Conservation (phyloP, 1,284 basidiomycete genomes). For the Anthracocystis setariae region DNA sequence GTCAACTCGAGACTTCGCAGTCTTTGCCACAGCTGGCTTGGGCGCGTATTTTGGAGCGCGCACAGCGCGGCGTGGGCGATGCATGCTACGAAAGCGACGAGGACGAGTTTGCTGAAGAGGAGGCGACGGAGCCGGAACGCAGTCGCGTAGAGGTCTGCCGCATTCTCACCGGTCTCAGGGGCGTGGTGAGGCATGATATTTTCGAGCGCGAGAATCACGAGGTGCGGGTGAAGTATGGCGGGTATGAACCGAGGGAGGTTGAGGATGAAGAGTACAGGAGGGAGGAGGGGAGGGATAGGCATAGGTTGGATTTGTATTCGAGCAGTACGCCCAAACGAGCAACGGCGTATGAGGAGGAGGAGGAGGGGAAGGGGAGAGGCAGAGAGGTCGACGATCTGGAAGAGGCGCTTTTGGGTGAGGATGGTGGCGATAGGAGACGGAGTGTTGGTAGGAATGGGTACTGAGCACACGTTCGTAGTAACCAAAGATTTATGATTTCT, state of each 20-base stretch:
- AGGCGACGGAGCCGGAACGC: conserved; percentile 46
- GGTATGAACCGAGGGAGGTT: conserved; percentile 11
- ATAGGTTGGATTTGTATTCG: conserved; percentile 20
- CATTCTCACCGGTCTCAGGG: conserved; percentile 45
- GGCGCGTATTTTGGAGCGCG: conserved; percentile 59
- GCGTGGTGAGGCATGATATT: conserved; percentile 34
- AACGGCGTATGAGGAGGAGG: conserved; percentile 10
- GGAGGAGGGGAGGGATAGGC: conserved; percentile 1
- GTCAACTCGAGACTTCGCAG: conserved; percentile 17
- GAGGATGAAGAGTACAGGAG: conserved; percentile 6
- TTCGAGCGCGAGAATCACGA: conserved; percentile 38
- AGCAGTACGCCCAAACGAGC: conserved; percentile 21
- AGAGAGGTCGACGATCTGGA: conserved; percentile 30
- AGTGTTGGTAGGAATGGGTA: conserved; percentile 35
- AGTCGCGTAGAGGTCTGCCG: conserved; percentile 46
- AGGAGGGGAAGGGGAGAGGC: conserved; percentile 8
- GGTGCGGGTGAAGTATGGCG: conserved; percentile 25
- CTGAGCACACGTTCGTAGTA: too few species aligned
- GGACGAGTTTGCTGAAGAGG: conserved; percentile 52
- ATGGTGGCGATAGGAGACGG: conserved; percentile 10
- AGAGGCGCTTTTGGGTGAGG: conserved; percentile 28
- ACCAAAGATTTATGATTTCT: too few species aligned
- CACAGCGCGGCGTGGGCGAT: conserved; percentile 58
- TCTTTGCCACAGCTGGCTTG: conserved; percentile 52
- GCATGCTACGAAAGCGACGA: conserved; percentile 62